These are phyloP conservation scores for Macrophomina phaseolina DNA, from an alignment of 2,329 filamentous ascomycete species.

Conservation along the genomic window DNA sequence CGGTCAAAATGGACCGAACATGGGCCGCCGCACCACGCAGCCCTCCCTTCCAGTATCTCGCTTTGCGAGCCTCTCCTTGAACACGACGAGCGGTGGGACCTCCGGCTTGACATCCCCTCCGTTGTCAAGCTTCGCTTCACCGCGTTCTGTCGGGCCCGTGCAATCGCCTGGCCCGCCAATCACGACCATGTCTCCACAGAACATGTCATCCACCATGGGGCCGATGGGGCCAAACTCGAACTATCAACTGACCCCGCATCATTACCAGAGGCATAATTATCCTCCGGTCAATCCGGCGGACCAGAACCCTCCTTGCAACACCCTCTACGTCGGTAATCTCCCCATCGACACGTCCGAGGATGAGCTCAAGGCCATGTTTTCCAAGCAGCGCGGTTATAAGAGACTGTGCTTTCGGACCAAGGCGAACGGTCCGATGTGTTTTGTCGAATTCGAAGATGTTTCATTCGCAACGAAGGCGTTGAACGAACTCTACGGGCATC, in stretches of 20 bases:
- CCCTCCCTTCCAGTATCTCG: conserved; percentile 72
- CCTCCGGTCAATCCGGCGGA: conserved; percentile 93
- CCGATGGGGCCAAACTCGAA: conserved; percentile 55
- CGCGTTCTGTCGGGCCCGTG: conserved; percentile 55
- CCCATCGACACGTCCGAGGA: conserved; percentile 93
- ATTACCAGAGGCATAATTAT: conserved; percentile 70
- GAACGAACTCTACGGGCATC: conserved; percentile 85
- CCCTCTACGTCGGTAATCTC: conserved; percentile 95
- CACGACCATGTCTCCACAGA: conserved; percentile 53
- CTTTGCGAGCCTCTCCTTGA: conserved; percentile 73
- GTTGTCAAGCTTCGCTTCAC: conserved; percentile 59
- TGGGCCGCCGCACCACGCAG: conserved; percentile 71
- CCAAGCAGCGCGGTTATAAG: conserved; percentile 92
- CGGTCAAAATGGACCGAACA: conserved; percentile 56
- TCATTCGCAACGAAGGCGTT: conserved; percentile 90
- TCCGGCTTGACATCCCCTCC: conserved; percentile 55
- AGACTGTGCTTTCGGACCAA: conserved; percentile 94
- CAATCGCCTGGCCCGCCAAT: conserved; percentile 54
- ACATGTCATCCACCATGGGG: conserved; percentile 63
- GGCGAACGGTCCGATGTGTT: conserved; percentile 96
- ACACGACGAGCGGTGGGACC: conserved; percentile 61
- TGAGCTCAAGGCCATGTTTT: conserved; percentile 92
- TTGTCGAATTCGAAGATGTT: conserved; percentile 96
- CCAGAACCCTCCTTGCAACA: conserved; percentile 97
- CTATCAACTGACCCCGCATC: conserved; percentile 62